Base-by-base conservation (phyloP, 2,329 filamentous ascomycete species). In the Alternaria arbusti region DNA sequence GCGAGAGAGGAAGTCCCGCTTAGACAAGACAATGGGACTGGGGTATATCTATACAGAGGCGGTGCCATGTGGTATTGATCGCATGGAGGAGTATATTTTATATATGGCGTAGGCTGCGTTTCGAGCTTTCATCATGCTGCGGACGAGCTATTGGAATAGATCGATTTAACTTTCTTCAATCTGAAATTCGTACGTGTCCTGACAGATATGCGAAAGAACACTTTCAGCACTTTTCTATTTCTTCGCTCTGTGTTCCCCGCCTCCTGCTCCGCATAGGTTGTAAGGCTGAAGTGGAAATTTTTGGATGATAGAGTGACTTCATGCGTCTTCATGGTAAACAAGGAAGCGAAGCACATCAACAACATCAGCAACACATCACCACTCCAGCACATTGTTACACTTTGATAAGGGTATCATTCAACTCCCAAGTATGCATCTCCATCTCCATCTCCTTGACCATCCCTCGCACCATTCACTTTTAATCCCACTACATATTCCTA, bases 401-500 rank as follows among this genome's bases (percentile, higher is more conserved):
- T n/a, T n/a, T 15, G 25, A 56, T 22, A 52, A 59, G 32, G 46
- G 56, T 52, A 59, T 59, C 47, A 59, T 52, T 15, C 10, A 30
- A 15, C 36, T 40, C 15, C 36, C 36, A 40, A 17, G n/a, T 32
- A 46, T 23, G 8, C 28, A 17, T 23, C 11, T 9, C 25, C 26
- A 25, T 22, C 15, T 9, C 36, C 36, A n/a, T 23, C 12, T n/a
- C n/a, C n/a, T n/a, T n/a, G n/a, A n/a, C n/a, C n/a, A n/a, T n/a
- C n/a, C n/a, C n/a, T n/a, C n/a, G n/a, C n/a, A n/a, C n/a, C n/a
- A 32, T 57, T n/a, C 2, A 40, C 32, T 40, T 40, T 40, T n/a
- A n/a, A n/a, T n/a, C n/a, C n/a, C n/a, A n/a, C 61, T 75, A 90
- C 84, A 92, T 85, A 74, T 84, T 86, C 77, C 90, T 87, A 78